Evolutionary conservation across 495 filamentous ascomycete species (phyloP).

Genomic region (Rusavskia elegans): DNA sequence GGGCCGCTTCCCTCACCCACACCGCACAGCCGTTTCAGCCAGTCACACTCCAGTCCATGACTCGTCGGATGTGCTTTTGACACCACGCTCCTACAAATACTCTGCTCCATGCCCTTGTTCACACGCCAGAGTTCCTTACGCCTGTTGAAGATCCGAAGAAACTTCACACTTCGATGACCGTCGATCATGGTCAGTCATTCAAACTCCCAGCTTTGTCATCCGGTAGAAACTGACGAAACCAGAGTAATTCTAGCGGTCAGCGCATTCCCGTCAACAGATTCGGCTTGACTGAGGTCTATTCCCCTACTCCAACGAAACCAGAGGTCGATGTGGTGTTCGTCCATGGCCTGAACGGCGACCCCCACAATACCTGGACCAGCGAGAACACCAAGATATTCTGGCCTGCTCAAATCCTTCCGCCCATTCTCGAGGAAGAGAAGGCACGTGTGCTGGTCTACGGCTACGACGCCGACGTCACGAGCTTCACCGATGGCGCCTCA

Average conservation of each 20-base stretch:
- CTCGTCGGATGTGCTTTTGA: neutral
- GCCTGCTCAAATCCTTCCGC: slow-evolving; percentile 59
- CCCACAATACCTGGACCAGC: slow-evolving; percentile 59
- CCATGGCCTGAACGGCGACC: slow-evolving; percentile 71
- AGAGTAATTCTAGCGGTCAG: neutral
- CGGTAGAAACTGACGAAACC: neutral
- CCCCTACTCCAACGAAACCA: slow-evolving; percentile 22
- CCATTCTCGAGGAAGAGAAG: slow-evolving; percentile 39
- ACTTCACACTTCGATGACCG: neutral
- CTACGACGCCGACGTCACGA: slow-evolving; percentile 65
- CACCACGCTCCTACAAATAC: neutral
- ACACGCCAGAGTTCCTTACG: too few species aligned
- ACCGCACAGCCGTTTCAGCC: neutral
- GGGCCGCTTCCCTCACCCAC: neutral
- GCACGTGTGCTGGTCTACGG: slow-evolving; percentile 69
- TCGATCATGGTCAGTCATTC: neutral
- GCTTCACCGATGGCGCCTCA: slow-evolving; percentile 42
- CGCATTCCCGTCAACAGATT: slow-evolving; percentile 34
- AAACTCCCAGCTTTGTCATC: neutral
- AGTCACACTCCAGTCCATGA: neutral
- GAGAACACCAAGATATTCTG: slow-evolving; percentile 51
- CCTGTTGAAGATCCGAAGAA: too few species aligned
- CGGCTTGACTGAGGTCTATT: slow-evolving; percentile 54
- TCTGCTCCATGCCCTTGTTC: too few species aligned
- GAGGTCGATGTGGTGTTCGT: slow-evolving; percentile 60